Conservation (phyloP, 768 basidiomycete genomes). For the Agrocybe chaxingu region DNA sequence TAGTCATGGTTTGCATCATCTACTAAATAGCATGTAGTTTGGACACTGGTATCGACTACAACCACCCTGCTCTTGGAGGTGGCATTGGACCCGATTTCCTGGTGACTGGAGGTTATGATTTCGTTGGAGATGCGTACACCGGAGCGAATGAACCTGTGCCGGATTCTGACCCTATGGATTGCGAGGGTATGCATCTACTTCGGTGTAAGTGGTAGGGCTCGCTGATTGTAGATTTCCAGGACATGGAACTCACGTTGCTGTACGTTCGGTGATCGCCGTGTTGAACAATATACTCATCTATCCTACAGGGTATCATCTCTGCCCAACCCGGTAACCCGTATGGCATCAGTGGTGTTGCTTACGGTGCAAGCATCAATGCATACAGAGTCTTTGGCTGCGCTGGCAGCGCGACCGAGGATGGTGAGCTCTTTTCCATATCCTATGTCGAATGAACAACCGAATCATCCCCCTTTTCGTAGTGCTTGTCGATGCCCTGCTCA, state of each 20-base stretch:
- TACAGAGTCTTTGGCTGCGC: constrained; percentile 64
- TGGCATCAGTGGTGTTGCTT: constrained; percentile 72
- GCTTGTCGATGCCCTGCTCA: constrained; percentile 47
- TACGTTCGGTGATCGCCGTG: neutral
- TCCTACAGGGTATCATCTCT: constrained; percentile 51
- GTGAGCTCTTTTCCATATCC: constrained; percentile 27
- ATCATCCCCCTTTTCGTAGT: constrained; percentile 15
- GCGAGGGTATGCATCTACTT: neutral
- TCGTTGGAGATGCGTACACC: constrained; percentile 53
- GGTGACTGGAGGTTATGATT: constrained; percentile 50
- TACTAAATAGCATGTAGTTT: constrained; percentile 30
- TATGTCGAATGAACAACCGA: too few species aligned
- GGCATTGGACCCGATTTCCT: constrained; percentile 54
- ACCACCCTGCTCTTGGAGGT: constrained; percentile 51
- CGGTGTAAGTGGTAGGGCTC: neutral
- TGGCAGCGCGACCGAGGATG: constrained; percentile 47
- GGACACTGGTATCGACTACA: constrained; percentile 57
- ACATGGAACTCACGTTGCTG: constrained; percentile 53
- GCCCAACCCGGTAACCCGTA: constrained; percentile 57
- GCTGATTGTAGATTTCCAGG: constrained; percentile 15
- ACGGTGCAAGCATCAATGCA: constrained; percentile 47
- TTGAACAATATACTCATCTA: neutral
- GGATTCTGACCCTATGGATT: constrained; percentile 47
- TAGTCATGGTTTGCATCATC: neutral
- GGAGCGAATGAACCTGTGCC: constrained; percentile 51